Evolutionary conservation across 2,329 filamentous ascomycete species (phyloP).

Genomic region (Lasiodiplodia theobromae): DNA sequence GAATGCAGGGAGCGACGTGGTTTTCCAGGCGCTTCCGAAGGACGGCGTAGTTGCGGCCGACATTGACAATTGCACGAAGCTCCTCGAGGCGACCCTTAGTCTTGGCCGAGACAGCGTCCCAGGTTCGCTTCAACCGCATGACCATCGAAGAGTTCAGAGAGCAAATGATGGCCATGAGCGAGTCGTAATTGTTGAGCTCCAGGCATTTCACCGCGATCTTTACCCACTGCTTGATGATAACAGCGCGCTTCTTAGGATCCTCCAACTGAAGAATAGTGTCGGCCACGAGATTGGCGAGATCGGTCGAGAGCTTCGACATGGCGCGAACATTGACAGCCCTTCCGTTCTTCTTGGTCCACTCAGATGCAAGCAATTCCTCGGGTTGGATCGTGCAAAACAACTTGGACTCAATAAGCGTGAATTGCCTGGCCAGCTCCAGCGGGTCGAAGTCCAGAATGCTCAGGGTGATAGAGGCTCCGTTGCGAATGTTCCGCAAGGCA

Average conservation of each 20-base stretch:
- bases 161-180: conserved; percentile 95
- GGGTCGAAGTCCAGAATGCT: conserved; percentile 90
- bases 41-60: conserved; percentile 87
- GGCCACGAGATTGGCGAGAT: conserved; percentile 89
- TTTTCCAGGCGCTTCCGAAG: conserved; percentile 83
- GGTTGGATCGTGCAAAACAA: conserved; percentile 93
- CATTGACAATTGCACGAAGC: conserved; percentile 85
- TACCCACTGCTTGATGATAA: conserved; percentile 96
- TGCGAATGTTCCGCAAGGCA: conserved; percentile 75
- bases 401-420: conserved; percentile 89
- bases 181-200: conserved; percentile 94
- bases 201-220: conserved; percentile 89
- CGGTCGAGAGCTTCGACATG: conserved; percentile 91
- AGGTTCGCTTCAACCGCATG: conserved; percentile 84
- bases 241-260: conserved; percentile 91
- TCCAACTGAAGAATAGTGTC: conserved; percentile 87
- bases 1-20: conserved; percentile 88
- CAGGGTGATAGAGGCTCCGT: conserved; percentile 68
- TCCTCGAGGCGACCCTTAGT: conserved; percentile 80
- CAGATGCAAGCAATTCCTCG: conserved; percentile 87
- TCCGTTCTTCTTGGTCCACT: conserved; percentile 90
- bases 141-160: conserved; percentile 92
- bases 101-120: conserved; percentile 86
- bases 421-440: conserved; percentile 86
- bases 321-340: conserved; percentile 89